A percentile compares a stretch with the other conserved stretches of the same genome.
Conservation (phyloP, 139 green algal genomes). For the Coelastrella sp. region DNA sequence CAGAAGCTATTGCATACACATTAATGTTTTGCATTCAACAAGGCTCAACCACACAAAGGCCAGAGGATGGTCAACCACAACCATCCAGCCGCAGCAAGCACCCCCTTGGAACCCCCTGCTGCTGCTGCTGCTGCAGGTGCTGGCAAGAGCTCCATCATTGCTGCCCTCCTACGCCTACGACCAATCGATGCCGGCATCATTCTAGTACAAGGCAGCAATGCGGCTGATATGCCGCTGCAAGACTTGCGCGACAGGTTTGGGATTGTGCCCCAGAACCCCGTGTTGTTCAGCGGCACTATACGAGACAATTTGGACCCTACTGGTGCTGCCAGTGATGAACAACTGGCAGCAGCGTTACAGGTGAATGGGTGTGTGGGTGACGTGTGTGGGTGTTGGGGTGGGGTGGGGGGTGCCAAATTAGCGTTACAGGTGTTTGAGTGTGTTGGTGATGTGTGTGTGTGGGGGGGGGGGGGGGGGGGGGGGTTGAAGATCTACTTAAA, state of each 20-base stretch:
- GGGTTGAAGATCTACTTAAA: no score
- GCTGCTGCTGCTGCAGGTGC: conserved; percentile 62
- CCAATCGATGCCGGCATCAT: conserved; percentile 27
- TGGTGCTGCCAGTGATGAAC: conserved; percentile 46
- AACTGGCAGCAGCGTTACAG: conserved; percentile 44
- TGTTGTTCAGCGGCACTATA: conserved; percentile 82
- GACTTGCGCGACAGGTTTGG: conserved; percentile 36
- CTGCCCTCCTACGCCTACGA: conserved; percentile 31
- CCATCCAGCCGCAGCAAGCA: no score
- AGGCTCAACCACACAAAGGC: no score
- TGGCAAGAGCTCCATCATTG: conserved; percentile 55
- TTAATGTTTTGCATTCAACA: no score
- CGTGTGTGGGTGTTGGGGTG: no score
- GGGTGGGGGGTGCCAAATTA: no score
- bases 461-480: no score
- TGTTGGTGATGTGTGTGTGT: no score
- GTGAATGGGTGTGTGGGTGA: not conserved
- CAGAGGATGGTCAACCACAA: no score
- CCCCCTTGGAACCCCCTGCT: not conserved
- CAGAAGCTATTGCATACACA: no score
- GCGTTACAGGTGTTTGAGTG: no score
- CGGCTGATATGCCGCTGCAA: conserved; percentile 37
- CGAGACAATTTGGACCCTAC: conserved; percentile 80
- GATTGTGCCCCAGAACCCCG: conserved; percentile 76
- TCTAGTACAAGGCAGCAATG: conserved; percentile 60